phyloP scores from a whole-genome alignment of 306 rosid species.

The Senna siamea region DNA sequence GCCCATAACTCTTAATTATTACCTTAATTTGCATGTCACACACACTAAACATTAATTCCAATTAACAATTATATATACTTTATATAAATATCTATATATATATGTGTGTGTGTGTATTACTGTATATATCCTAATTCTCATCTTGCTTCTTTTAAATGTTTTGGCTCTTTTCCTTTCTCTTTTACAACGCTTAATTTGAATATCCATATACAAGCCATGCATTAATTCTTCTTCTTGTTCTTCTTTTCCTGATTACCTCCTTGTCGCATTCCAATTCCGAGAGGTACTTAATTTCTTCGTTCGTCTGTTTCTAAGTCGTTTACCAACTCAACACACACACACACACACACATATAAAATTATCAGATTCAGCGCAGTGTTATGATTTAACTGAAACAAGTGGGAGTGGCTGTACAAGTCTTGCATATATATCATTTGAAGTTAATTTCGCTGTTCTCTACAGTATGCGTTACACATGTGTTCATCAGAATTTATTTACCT shows the following conservation, averaged over 20 bases:
- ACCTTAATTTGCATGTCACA: neutral
- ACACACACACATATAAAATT: too few species aligned
- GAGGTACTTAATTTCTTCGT: too few species aligned
- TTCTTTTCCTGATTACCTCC: too few species aligned
- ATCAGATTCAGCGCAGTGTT: neutral
- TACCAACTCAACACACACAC: neutral
- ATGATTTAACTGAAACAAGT: neutral
- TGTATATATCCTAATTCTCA: neutral
- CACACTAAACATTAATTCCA: neutral
- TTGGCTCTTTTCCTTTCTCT: neutral
- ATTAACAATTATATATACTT: too few species aligned
- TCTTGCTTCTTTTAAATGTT: neutral
- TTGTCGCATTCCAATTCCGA: neutral
- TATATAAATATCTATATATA: too few species aligned
- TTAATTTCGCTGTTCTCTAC: neutral
- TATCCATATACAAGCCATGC: neutral
- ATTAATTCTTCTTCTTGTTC: neutral
- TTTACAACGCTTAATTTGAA: neutral
- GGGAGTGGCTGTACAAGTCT: neutral
- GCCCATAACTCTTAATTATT: constrained; percentile 14
- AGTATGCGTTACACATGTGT: too few species aligned
- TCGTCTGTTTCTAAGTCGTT: neutral
- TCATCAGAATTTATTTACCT: too few species aligned
- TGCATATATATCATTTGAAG: neutral
- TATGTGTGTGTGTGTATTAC: too few species aligned